A percentile compares a stretch with the other conserved stretches of the same genome.
These are phyloP conservation scores for Pestalotiopsis sp. DNA, from an alignment of 2,329 filamentous ascomycete species.

Conservation along the genomic window DNA sequence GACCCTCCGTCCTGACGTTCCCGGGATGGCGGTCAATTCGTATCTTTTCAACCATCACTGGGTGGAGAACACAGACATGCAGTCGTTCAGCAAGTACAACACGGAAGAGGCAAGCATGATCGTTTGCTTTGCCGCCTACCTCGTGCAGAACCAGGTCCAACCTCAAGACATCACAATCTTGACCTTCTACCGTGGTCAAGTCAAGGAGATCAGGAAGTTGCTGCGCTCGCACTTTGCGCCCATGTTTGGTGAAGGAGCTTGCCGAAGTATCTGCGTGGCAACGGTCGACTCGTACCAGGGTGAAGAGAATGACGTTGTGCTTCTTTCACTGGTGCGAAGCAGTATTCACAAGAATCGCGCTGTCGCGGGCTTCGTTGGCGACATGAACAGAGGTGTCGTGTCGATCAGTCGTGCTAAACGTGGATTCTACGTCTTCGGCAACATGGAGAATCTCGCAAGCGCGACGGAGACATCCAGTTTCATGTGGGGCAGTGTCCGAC, in stretches of 20 bases:
- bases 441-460: constrained; percentile 57
- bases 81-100: constrained; percentile 70
- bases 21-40: constrained; percentile 44
- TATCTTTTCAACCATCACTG: constrained; percentile 60
- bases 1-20: constrained; percentile 39
- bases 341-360: constrained; percentile 45
- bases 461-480: constrained; percentile 41
- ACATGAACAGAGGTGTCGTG: constrained; percentile 61
- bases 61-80: constrained; percentile 64
- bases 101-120: constrained; percentile 76
- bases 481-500: constrained; percentile 42
- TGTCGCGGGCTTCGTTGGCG: constrained; percentile 72
- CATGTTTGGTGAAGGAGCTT: constrained; percentile 22
- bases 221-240: constrained; percentile 38
- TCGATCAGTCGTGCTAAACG: constrained; percentile 70
- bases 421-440: constrained; percentile 86
- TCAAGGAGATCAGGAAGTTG: constrained; percentile 60
- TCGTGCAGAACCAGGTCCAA: constrained; percentile 67
- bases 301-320: constrained; percentile 83
- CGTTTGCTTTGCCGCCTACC: constrained; percentile 70
- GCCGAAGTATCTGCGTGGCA: constrained; percentile 58
- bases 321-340: constrained; percentile 80
- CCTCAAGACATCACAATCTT: constrained; percentile 72
- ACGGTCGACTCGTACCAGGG: constrained; percentile 92
- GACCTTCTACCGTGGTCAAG: constrained; percentile 87